Conservation (phyloP, 208 protist species). For the Leishmania amazonensis region DNA sequence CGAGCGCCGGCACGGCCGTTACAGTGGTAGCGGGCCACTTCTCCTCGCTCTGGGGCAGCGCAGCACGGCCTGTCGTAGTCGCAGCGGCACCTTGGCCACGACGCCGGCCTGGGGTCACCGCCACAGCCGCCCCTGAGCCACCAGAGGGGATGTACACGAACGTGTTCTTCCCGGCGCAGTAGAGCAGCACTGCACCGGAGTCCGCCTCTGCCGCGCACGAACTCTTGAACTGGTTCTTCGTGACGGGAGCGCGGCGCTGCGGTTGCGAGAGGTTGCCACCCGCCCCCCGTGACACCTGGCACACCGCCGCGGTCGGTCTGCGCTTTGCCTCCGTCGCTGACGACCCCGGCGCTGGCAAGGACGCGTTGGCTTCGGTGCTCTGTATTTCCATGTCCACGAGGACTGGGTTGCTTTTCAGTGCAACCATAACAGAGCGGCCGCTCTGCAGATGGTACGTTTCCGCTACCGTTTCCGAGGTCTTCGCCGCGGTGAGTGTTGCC, state of each 20-base stretch:
- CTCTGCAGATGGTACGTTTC: slow-evolving; percentile 8
- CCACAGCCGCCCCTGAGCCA: slow-evolving; percentile 2
- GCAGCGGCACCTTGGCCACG: not conserved
- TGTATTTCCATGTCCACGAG: slow-evolving; percentile 8
- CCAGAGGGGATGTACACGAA: slow-evolving; percentile 43
- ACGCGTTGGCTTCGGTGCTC: not conserved
- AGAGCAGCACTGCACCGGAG: slow-evolving; percentile 42
- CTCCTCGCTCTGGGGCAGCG: not conserved
- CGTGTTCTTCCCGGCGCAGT: slow-evolving; percentile 56
- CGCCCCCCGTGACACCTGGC: slow-evolving; percentile 15
- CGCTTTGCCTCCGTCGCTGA: not conserved
- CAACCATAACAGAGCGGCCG: slow-evolving; percentile 6
- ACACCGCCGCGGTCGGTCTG: slow-evolving; percentile 12
- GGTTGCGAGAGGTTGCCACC: slow-evolving; percentile 3
- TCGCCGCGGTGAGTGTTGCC: not conserved
- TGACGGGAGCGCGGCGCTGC: slow-evolving; percentile 34
- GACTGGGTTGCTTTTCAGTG: slow-evolving; percentile 22
- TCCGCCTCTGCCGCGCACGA: slow-evolving; percentile 46
- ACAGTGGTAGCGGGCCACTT: not conserved
- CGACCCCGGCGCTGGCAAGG: not conserved
- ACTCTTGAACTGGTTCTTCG: slow-evolving; percentile 60
- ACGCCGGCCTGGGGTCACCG: not conserved
- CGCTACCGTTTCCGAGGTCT: not conserved
- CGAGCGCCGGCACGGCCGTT: not conserved
- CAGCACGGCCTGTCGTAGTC: not conserved